Conservation (phyloP, 2,329 filamentous ascomycete genomes). For the Fusarium goolgardi region DNA sequence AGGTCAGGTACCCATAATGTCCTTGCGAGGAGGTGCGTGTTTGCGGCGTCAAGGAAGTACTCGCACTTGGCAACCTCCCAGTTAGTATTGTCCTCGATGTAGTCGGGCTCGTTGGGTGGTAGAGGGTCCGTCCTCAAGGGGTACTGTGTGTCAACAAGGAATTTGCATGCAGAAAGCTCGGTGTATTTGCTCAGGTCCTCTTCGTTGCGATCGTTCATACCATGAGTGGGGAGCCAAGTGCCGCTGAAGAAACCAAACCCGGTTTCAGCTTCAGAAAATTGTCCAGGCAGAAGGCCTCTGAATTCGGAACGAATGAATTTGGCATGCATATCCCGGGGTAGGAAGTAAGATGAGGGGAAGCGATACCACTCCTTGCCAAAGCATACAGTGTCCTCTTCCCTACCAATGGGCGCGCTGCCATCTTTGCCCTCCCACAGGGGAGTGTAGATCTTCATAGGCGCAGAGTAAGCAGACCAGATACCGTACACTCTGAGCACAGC, state of each 20-base stretch:
- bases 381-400: slow-evolving; percentile 78
- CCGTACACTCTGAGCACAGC: slow-evolving; percentile 80
- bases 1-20: slow-evolving; percentile 84
- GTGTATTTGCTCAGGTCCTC: slow-evolving; percentile 91
- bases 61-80: slow-evolving; percentile 85
- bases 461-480: slow-evolving; percentile 83
- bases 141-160: slow-evolving; percentile 89
- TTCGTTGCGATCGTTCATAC: slow-evolving; percentile 92
- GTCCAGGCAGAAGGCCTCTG: slow-evolving; percentile 85
- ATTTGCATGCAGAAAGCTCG: slow-evolving; percentile 79
- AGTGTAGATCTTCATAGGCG: slow-evolving; percentile 77
- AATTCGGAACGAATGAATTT: slow-evolving; percentile 96
- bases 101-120: slow-evolving; percentile 82
- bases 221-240: slow-evolving; percentile 82
- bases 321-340: slow-evolving; percentile 83
- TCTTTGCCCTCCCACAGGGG: slow-evolving; percentile 69
- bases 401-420: slow-evolving; percentile 62
- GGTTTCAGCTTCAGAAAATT: slow-evolving; percentile 80
- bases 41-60: slow-evolving; percentile 82
- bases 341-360: slow-evolving; percentile 91
- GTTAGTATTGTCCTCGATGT: slow-evolving; percentile 75
- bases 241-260: slow-evolving; percentile 81
- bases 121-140: slow-evolving; percentile 62
- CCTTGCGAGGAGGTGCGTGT: slow-evolving; percentile 78
- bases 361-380: slow-evolving; percentile 98